Percentiles rank a stretch among this genome's conserved stretches.
These are phyloP conservation scores for Penicillium cosmopolitanum DNA, from an alignment of 495 filamentous ascomycete species.

Conservation along the genomic window DNA sequence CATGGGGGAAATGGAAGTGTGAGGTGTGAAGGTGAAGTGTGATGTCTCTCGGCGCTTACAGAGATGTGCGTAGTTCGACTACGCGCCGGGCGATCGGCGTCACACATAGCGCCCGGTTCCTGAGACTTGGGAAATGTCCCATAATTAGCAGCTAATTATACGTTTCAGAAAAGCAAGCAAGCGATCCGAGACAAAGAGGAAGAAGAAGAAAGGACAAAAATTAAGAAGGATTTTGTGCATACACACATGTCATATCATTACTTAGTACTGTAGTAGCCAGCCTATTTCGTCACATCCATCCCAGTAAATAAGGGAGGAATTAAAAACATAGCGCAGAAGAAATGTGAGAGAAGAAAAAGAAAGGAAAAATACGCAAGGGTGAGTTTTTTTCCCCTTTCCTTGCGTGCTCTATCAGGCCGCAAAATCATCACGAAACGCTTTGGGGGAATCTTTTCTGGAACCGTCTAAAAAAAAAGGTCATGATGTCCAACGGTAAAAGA, in stretches of 20 bases:
- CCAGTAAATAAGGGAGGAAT: conserved; percentile 16
- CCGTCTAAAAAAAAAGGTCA: conserved; percentile 42
- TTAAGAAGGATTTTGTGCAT: conserved; percentile 5
- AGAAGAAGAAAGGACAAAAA: neutral
- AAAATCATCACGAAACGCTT: conserved; percentile 32
- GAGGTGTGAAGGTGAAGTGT: conserved; percentile 25
- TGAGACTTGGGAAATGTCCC: conserved; percentile 21
- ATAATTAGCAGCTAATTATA: conserved; percentile 31
- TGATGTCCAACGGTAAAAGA: conserved; percentile 39
- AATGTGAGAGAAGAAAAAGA: conserved; percentile 8
- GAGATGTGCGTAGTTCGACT: conserved; percentile 10
- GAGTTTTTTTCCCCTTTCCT: conserved; percentile 10
- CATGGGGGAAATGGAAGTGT: neutral
- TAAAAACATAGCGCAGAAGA: conserved; percentile 14
- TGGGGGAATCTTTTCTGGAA: conserved; percentile 47
- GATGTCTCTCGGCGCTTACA: conserved; percentile 34
- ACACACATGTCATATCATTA: conserved; percentile 12
- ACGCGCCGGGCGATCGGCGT: conserved; percentile 32
- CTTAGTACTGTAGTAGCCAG: conserved; percentile 9
- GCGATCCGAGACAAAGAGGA: conserved; percentile 2
- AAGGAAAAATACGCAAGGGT: conserved; percentile 22
- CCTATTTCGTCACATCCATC: conserved; percentile 35
- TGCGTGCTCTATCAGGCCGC: conserved; percentile 35
- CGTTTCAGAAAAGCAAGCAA: conserved; percentile 3
- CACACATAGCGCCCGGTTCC: conserved; percentile 15